Evolutionary conservation across 306 rosid genomes (phyloP).

Genomic region (Mucuna pruriens): DNA sequence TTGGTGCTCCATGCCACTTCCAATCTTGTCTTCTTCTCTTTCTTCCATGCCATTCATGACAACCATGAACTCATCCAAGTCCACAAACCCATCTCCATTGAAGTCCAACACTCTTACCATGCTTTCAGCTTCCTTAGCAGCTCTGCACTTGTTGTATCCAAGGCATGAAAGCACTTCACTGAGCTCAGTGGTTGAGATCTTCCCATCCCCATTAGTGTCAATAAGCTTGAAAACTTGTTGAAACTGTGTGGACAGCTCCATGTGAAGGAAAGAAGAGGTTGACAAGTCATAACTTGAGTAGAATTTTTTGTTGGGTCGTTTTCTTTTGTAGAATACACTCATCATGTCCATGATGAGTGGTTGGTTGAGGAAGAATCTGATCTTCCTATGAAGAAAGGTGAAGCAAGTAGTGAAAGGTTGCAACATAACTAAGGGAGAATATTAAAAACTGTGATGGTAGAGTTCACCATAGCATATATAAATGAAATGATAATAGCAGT

Average conservation of each 20-base stretch:
- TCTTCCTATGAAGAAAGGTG: conserved; percentile 43
- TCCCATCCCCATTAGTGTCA: conserved; percentile 70
- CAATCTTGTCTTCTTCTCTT: neutral
- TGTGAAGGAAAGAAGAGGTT: conserved; percentile 50
- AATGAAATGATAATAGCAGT: too few relatives aligned
- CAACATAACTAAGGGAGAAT: conserved; percentile 29
- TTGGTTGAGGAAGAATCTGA: conserved; percentile 30
- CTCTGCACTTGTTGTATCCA: conserved; percentile 47
- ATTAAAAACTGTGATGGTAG: neutral
- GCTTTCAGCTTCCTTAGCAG: conserved; percentile 62
- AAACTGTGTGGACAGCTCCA: conserved; percentile 61
- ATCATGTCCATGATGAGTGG: conserved; percentile 4
- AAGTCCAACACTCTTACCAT: conserved; percentile 63
- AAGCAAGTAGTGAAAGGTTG: conserved; percentile 49
- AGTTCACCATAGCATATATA: neutral
- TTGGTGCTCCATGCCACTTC: neutral
- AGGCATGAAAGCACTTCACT: conserved; percentile 56
- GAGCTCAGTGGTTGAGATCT: conserved; percentile 65
- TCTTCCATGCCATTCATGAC: conserved; percentile 40
- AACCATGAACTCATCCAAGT: conserved; percentile 75
- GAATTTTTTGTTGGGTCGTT: conserved; percentile 29
- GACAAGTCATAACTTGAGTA: conserved; percentile 44
- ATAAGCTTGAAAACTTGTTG: conserved; percentile 66
- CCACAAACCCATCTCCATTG: conserved; percentile 74
- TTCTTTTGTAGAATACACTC: conserved; percentile 27